Evolutionary conservation across 805 yeast species (phyloP).

Genomic region (Teunomyces gatunensis): DNA sequence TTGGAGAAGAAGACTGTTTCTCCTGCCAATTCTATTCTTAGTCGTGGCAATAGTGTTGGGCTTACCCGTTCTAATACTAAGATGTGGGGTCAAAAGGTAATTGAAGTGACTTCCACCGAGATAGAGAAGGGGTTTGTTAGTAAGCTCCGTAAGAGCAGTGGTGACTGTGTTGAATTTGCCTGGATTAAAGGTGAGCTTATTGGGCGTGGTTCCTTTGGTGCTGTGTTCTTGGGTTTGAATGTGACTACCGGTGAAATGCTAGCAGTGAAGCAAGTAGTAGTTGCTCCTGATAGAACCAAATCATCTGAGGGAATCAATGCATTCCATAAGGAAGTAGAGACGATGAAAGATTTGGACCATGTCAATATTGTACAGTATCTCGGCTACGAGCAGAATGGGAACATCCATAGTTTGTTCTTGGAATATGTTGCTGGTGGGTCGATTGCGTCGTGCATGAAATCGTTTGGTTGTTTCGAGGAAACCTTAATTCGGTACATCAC

Average conservation of each 20-base stretch:
- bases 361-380: slow-evolving; percentile 91
- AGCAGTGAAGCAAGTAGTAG: slow-evolving; percentile 93
- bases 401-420: slow-evolving; percentile 78
- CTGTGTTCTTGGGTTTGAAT: slow-evolving; percentile 86
- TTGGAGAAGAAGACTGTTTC: slow-evolving; percentile 21
- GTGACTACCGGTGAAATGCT: slow-evolving; percentile 98
- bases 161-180: slow-evolving; percentile 79
- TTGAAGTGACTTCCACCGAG: slow-evolving; percentile 80
- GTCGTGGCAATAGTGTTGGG: slow-evolving; percentile 18
- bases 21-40: not conserved
- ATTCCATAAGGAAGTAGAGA: slow-evolving; percentile 84
- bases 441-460: slow-evolving; percentile 78
- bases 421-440: slow-evolving; percentile 99
- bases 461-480: slow-evolving; percentile 85
- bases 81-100: slow-evolving; percentile 95
- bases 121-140: slow-evolving; percentile 62
- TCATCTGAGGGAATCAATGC: slow-evolving; percentile 64
- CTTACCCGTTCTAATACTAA: slow-evolving; percentile 80
- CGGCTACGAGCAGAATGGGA: slow-evolving; percentile 80
- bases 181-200: slow-evolving; percentile 98
- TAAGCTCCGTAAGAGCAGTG: slow-evolving; percentile 58
- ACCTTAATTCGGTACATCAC: slow-evolving; percentile 68
- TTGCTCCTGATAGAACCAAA: slow-evolving; percentile 35
- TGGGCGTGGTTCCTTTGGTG: slow-evolving; percentile 96
- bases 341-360: slow-evolving; percentile 92